Evolutionary conservation across 2,329 filamentous ascomycete species (phyloP).

Genomic region (Emergomyces africanus): DNA sequence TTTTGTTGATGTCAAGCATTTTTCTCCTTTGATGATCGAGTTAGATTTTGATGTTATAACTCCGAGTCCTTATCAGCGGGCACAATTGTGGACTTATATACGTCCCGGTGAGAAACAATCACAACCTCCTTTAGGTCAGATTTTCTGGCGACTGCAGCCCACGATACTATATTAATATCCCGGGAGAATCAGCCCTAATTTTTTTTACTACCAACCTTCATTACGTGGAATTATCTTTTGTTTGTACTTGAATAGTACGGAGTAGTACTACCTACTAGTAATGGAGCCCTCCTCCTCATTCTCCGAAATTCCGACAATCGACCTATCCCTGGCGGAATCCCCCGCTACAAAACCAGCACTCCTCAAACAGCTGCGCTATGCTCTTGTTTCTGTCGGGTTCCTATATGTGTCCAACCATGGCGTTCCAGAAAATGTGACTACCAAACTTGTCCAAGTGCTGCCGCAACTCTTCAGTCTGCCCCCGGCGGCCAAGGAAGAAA

Average conservation of each 20-base stretch:
- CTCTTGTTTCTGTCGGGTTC: conserved; percentile 16
- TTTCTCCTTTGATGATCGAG: too few relatives aligned
- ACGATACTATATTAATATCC: too few relatives aligned
- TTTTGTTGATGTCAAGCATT: too few relatives aligned
- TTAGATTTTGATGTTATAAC: too few relatives aligned
- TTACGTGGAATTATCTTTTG: neutral
- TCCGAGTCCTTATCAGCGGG: too few relatives aligned
- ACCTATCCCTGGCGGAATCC: conserved; percentile 34
- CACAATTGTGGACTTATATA: neutral
- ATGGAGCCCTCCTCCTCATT: conserved; percentile 7
- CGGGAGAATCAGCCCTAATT: too few relatives aligned
- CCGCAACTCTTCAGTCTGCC: conserved; percentile 14
- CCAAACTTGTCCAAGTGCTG: conserved; percentile 11
- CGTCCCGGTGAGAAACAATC: neutral
- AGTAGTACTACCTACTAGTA: too few relatives aligned
- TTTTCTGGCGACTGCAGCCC: too few relatives aligned
- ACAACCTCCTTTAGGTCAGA: neutral
- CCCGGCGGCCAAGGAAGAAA: conserved; percentile 12
- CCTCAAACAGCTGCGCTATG: conserved; percentile 21
- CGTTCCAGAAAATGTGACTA: conserved; percentile 10
- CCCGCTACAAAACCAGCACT: conserved; percentile 23
- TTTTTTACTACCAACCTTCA: neutral
- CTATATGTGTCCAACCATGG: conserved; percentile 17
- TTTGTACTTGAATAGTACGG: neutral
- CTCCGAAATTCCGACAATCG: conserved; percentile 35